Conservation (phyloP, 1,139 yeast species). For the Blastobotrys malaysiensis region DNA sequence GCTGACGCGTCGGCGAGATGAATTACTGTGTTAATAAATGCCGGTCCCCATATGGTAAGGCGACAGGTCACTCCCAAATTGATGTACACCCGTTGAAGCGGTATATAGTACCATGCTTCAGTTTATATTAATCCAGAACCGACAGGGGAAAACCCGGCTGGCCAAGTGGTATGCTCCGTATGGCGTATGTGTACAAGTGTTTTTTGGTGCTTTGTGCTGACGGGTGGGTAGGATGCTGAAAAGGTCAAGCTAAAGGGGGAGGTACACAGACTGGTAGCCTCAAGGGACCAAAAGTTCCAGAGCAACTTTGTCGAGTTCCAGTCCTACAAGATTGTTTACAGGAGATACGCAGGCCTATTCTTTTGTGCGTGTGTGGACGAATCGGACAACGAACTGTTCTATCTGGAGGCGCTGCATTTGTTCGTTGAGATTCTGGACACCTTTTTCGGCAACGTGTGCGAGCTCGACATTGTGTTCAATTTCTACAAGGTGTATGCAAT, state of each 20-base stretch:
- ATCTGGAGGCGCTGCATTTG: conserved; percentile 78
- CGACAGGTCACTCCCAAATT: not conserved
- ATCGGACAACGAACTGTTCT: conserved; percentile 72
- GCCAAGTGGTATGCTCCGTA: conserved; percentile 67
- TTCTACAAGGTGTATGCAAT: conserved; percentile 89
- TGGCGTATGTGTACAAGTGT: conserved; percentile 25
- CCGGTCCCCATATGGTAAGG: too few relatives aligned
- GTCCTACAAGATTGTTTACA: conserved; percentile 65
- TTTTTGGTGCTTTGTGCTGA: conserved; percentile 1
- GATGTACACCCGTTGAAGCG: not conserved
- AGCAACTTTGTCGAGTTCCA: conserved; percentile 48
- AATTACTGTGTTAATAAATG: not conserved
- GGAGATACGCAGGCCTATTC: conserved; percentile 88
- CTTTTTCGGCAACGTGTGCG: conserved; percentile 89
- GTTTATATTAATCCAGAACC: conserved; percentile 72
- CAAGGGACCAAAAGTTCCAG: conserved; percentile 80
- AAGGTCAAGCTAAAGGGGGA: conserved; percentile 51
- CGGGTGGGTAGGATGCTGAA: conserved; percentile 44
- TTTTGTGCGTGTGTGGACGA: conserved; percentile 75
- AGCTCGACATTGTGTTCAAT: conserved; percentile 88
- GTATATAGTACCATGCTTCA: conserved; percentile 53
- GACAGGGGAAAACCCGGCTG: conserved; percentile 89
- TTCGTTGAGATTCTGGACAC: conserved; percentile 85
- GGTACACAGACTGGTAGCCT: conserved; percentile 72
- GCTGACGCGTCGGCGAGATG: not conserved